These are phyloP conservation scores for Metschnikowia cubensis DNA, from an alignment of 805 yeast species.

Conservation along the genomic window DNA sequence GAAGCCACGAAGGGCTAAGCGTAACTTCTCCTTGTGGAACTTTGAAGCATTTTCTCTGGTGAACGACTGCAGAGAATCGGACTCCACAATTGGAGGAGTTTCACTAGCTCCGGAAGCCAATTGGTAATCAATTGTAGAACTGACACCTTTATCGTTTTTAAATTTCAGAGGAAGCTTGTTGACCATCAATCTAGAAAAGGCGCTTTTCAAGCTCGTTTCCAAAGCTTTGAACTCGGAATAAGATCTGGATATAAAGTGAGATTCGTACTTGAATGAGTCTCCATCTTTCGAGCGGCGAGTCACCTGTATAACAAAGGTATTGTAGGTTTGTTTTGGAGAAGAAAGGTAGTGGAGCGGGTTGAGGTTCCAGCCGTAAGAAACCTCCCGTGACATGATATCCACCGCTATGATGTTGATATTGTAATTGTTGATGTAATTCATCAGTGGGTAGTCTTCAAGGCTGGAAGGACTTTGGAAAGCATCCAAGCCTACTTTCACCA, in stretches of 20 bases:
- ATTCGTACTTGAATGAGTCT: slow-evolving; percentile 13
- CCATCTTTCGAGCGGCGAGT: slow-evolving; percentile 18
- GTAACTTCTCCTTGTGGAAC: slow-evolving; percentile 68
- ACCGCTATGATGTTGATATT: slow-evolving; percentile 71
- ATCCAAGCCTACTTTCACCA: slow-evolving; percentile 13
- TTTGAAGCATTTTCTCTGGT: slow-evolving; percentile 3
- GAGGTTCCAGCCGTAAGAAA: slow-evolving; percentile 17
- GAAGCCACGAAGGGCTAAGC: slow-evolving; percentile 76
- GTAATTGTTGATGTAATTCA: slow-evolving; percentile 50
- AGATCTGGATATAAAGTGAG: slow-evolving; percentile 52
- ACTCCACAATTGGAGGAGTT: neutral
- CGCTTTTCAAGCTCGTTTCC: slow-evolving; percentile 46
- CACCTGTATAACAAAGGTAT: slow-evolving; percentile 49
- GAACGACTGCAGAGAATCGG: neutral
- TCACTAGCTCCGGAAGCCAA: neutral
- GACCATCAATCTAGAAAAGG: slow-evolving; percentile 63
- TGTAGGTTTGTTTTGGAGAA: slow-evolving; percentile 16
- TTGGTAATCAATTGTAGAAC: neutral
- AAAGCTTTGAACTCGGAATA: slow-evolving; percentile 67
- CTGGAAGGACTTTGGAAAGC: slow-evolving; percentile 11
- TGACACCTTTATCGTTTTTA: slow-evolving; percentile 32
- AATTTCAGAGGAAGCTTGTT: slow-evolving; percentile 57
- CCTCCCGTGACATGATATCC: slow-evolving; percentile 21
- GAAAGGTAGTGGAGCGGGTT: slow-evolving; percentile 9
- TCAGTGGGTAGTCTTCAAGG: slow-evolving; percentile 17